Base-by-base conservation (phyloP, 106 monocot genomes). In the Xerophyta viscosa region DNA sequence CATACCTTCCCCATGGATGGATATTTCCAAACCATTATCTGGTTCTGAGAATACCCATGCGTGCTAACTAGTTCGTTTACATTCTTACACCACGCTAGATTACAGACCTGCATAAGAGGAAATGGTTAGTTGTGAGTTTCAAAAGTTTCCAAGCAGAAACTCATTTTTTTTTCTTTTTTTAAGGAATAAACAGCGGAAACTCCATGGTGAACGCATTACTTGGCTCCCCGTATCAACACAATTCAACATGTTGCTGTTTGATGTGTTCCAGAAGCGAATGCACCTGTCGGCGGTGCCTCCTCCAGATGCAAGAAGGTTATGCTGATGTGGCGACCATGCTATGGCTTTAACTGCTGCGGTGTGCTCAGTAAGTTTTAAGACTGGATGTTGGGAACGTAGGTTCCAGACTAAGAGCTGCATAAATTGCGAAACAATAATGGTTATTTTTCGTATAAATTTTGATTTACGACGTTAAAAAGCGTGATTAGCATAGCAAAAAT, bases 271-370 rank as follows among this genome's bases (percentile, higher is more conserved):
- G 69, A 98, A 98, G 13, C 96, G 78, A 39, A 98, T 82, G 63
- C 82, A 98, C 6, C 89, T 75, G 31, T 96, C 96, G 1, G 96
- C 96, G 1, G 96, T 96, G 10, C 96, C 96, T 29, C 96, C 89
- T 46, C 96, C 96, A 22, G 96, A 98, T 49, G 89, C 96, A 62
- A 98, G 85, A 56, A 98, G 76, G 7, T 85, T 78, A 28, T 82
- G 76, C 61, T 89, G 96, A 63, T 98, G 96, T 1, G 89, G 96
- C 15, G 96, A 98, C 96, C 96, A 98, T n/a, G 96, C 61, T 39
- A 98, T 98, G 63, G 96, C 96, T 64, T 98, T 98, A 7, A 98
- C 89, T 14, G 96, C 96, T 36, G 96, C 96, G 18, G 85, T 98
- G 55, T 98, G 89, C 53, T 98, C 89, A 30, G 82, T 77, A 31